phyloP scores from a whole-genome alignment of 208 protist genomes.

The Strigomonas culicis region DNA sequence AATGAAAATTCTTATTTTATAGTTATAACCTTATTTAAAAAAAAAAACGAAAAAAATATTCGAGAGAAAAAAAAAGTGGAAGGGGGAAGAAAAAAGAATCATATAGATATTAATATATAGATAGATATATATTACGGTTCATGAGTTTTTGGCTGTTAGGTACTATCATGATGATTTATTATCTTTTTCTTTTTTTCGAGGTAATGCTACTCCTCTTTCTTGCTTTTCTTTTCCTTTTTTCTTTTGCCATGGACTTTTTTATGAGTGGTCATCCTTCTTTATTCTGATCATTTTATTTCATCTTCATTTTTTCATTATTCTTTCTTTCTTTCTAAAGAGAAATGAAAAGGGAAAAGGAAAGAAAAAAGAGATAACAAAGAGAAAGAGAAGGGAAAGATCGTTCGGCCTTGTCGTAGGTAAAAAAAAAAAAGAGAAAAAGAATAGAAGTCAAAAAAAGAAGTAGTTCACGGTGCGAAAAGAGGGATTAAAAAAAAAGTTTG shows the following conservation, averaged over 20 bases:
- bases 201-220: neutral
- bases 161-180: neutral
- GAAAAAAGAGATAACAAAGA: conserved; percentile 2
- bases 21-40: conserved; percentile 6
- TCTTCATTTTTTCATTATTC: conserved; percentile 9
- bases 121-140: neutral
- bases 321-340: conserved; percentile 9
- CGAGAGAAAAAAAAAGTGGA: too few species aligned
- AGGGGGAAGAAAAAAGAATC: too few species aligned
- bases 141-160: neutral
- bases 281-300: conserved; percentile 1
- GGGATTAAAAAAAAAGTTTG: neutral
- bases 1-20: conserved; percentile 5
- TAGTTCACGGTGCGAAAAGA: neutral
- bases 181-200: conserved; percentile 10
- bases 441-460: neutral
- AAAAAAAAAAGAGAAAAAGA: conserved; percentile 9
- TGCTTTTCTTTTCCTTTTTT: conserved; percentile 7
- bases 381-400: neutral
- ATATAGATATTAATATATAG: neutral
- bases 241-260: neutral
- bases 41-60: conserved; percentile 4
- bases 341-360: conserved; percentile 8
- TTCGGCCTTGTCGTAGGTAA: neutral
- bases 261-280: neutral